These are phyloP conservation scores for Fraxinus paxiana DNA, from an alignment of 305 asterid species.

Conservation along the genomic window DNA sequence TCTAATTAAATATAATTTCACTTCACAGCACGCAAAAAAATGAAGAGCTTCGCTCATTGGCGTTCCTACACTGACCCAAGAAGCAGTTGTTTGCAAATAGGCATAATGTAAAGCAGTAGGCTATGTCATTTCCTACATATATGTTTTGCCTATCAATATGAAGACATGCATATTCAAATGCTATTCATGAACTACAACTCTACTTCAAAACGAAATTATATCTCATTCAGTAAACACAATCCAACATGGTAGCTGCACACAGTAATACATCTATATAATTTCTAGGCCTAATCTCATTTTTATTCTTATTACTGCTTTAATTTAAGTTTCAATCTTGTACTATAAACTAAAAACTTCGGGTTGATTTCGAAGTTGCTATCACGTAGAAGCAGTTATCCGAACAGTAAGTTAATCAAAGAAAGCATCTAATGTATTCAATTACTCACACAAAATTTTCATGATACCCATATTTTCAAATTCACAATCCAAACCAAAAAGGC, in stretches of 20 bases:
- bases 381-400: constrained; percentile 5
- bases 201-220: background rate
- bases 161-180: background rate
- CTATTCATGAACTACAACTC: background rate
- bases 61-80: background rate
- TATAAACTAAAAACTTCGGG: background rate
- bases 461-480: background rate
- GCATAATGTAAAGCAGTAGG: background rate
- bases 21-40: background rate
- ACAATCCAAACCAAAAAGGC: background rate
- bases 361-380: constrained; percentile 12
- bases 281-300: background rate
- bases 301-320: background rate
- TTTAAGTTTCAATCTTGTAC: background rate
- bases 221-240: background rate
- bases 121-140: background rate
- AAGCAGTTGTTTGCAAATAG: background rate
- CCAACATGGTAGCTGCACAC: background rate
- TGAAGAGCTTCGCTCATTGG: background rate
- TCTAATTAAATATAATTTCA: background rate
- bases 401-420: background rate
- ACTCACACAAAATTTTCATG: background rate
- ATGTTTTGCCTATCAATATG: background rate
- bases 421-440: background rate
- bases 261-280: background rate